Evolutionary conservation across 495 filamentous ascomycete genomes (phyloP).

Genomic region (Lophiostoma macrostomum): DNA sequence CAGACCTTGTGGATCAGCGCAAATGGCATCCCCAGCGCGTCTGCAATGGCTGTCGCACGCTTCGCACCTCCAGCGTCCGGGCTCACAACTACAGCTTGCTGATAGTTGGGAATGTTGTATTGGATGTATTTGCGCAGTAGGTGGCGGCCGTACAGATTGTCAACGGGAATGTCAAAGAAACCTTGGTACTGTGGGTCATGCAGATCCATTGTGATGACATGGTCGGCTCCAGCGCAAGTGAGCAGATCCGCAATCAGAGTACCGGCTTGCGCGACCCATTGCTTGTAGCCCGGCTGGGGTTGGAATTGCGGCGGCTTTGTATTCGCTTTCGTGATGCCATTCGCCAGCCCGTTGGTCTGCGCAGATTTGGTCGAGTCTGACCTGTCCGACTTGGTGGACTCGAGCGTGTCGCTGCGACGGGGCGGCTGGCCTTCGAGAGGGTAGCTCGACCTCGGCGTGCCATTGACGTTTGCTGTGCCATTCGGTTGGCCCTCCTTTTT

Average conservation of each 20-base stretch:
- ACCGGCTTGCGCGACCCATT: conserved; percentile 97
- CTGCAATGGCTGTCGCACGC: conserved; percentile 93
- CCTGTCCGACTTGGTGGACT: conserved; percentile 53
- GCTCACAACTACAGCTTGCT: conserved; percentile 87
- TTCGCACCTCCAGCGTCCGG: conserved; percentile 97
- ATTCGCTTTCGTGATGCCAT: conserved; percentile 16
- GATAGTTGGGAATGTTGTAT: conserved; percentile 79
- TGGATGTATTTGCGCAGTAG: conserved; percentile 87
- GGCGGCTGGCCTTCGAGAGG: neutral
- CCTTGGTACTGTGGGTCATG: conserved; percentile 99
- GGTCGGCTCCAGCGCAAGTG: conserved; percentile 93
- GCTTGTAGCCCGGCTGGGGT: conserved; percentile 88
- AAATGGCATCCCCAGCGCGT: conserved; percentile 87
- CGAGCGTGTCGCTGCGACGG: conserved; percentile 58
- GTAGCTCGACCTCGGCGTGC: conserved; percentile 32
- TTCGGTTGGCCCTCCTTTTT: conserved; percentile 52
- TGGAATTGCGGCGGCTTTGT: conserved; percentile 54
- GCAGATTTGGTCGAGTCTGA: conserved; percentile 18
- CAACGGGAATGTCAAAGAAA: conserved; percentile 97
- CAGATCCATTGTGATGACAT: conserved; percentile 94
- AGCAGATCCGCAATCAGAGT: conserved; percentile 92
- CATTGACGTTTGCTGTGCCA: conserved; percentile 45
- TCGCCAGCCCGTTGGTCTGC: conserved; percentile 17
- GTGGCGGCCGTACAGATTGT: conserved; percentile 89
- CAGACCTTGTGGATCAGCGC: conserved; percentile 96